Evolutionary conservation across 1,284 basidiomycete genomes (phyloP).

Genomic region (Irpex rosettiformis): DNA sequence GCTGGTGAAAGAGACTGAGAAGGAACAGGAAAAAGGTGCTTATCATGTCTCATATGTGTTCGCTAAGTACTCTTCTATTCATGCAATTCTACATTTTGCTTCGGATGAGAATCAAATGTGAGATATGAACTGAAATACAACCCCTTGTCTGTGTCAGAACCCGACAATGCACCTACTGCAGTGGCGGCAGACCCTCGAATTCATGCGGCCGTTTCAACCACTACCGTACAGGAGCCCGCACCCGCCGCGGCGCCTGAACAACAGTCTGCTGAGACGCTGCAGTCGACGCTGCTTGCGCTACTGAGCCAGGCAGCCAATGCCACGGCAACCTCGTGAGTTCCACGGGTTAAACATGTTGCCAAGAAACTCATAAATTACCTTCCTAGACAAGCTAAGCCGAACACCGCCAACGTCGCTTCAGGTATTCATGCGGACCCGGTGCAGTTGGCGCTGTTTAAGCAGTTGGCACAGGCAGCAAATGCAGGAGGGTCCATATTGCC

Average conservation of each 20-base stretch:
- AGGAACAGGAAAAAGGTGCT: constrained; percentile 83
- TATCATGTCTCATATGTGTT: constrained; percentile 62
- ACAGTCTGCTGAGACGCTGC: constrained; percentile 38
- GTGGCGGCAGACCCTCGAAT: constrained; percentile 37
- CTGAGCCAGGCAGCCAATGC: constrained; percentile 56
- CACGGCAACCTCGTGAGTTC: constrained; percentile 22
- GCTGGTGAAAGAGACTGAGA: constrained; percentile 50
- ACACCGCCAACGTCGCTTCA: constrained; percentile 32
- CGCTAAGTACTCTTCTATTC: constrained; percentile 73
- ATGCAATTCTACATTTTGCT: constrained; percentile 56
- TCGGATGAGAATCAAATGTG: constrained; percentile 39
- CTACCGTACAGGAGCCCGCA: constrained; percentile 22
- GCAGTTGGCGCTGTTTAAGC: constrained; percentile 69
- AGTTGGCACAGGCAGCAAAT: constrained; percentile 61
- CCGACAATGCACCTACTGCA: constrained; percentile 32
- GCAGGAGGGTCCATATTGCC: constrained; percentile 28
- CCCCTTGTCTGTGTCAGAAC: constrained; percentile 63
- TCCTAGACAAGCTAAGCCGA: constrained; percentile 62
- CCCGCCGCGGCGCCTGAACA: constrained; percentile 28
- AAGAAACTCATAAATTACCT: constrained; percentile 15
- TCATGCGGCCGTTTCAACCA: constrained; percentile 26
- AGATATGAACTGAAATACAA: constrained; percentile 65
- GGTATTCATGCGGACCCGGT: constrained; percentile 43
- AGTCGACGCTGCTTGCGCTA: constrained; percentile 64
- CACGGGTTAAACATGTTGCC: constrained; percentile 1